Base-by-base conservation (phyloP, 1,284 basidiomycete species). In the Naganishia liquefaciens region DNA sequence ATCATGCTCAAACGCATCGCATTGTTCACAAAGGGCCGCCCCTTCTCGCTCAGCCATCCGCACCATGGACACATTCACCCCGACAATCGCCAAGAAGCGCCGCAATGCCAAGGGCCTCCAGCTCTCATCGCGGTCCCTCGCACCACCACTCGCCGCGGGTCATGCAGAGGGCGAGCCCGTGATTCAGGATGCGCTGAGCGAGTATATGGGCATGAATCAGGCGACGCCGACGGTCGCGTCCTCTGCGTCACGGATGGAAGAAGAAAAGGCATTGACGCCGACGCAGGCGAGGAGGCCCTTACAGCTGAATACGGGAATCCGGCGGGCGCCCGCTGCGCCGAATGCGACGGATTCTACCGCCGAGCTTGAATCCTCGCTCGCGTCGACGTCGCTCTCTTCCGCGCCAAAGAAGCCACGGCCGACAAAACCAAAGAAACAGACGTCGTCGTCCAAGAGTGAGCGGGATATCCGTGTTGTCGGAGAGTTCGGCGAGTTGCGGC, bases 71-170 rank as follows among this genome's bases (percentile, higher is more conserved):
- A 62, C 62, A n/a, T 63, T 63, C 62, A 21, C 43, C 1, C 46
- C 46, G 5, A n/a, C 39, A 1, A 30, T 46, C 28, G 44, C 57
- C 43, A 69, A 69, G 37, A 89, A 88, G 75, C 90, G 90, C 77
- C 84, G 88, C 64, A 90, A 90, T 78, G 89, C 89, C 82, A 89
- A 89, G 78, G 83, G 82, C 40, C 84, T 90, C 30, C 82, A 84
- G 70, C 84, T 90, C 2, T 63, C 69, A 81, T 67, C 71, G 54
- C 77, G 81, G 47, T 77, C 84, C 17, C 73, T 80, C 39, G 76
- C 82, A 15, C 72, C 79, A 40, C 76, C 81, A 2, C 76, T 82
- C 5, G 11, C 42, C 17, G 9, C 17, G 46, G 37, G 15, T 61
- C 49, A 5, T 28, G 2, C 3, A 37, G 33, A 9, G 33, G 46